Conservation (phyloP, 192 early-diverging fungal species). For the Backusella parvicylindrica region DNA sequence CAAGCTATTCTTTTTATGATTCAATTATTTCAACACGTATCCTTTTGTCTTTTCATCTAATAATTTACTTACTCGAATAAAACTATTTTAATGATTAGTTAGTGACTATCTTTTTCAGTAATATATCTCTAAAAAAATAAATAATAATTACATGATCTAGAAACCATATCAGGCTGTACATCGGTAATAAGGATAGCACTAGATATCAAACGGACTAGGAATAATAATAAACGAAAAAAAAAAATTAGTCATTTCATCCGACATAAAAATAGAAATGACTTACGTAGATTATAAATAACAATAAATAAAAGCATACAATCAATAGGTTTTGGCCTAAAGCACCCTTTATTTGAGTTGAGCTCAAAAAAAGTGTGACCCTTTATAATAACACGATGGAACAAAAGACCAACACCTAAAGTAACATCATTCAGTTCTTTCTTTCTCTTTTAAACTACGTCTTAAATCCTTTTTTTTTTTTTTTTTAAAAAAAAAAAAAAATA, state of each 20-base stretch:
- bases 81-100: slow-evolving; percentile 4
- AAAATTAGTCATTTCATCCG: neutral
- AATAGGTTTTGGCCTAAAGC: slow-evolving; percentile 25
- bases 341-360: slow-evolving; percentile 6
- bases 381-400: slow-evolving; percentile 20
- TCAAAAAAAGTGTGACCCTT: slow-evolving; percentile 26
- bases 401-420: slow-evolving; percentile 10
- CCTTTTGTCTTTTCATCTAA: neutral
- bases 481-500: neutral
- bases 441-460: neutral
- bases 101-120: neutral
- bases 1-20: slow-evolving; percentile 3
- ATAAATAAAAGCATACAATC: slow-evolving; percentile 28
- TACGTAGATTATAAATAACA: slow-evolving; percentile 24
- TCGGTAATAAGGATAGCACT: slow-evolving; percentile 17
- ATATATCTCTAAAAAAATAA: neutral
- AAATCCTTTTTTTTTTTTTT: too few relatives aligned
- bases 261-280: neutral
- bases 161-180: slow-evolving; percentile 9
- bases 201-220: slow-evolving; percentile 19
- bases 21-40: neutral
- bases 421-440: neutral
- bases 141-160: slow-evolving; percentile 19
- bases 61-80: slow-evolving; percentile 1
- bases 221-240: neutral